Percentiles rank a stretch among this genome's conserved stretches.
These are phyloP conservation scores for Dictyostelium purpureum DNA, from an alignment of 78 protist species.

Conservation along the genomic window DNA sequence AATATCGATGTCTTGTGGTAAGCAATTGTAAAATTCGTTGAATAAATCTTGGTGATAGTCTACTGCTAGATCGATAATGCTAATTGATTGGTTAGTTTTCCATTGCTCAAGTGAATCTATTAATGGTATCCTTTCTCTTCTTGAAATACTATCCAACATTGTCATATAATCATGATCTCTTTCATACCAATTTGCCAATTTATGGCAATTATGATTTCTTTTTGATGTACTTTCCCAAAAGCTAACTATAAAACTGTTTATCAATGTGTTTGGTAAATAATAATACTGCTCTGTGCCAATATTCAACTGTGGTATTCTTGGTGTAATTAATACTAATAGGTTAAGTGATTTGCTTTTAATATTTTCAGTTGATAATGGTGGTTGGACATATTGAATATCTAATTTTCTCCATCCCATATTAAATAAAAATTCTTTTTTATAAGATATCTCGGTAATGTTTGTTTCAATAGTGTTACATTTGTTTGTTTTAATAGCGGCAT, in stretches of 20 bases:
- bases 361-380: conserved; percentile 41
- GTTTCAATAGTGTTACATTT: not conserved
- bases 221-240: conserved; percentile 8
- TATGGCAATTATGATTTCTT: not conserved
- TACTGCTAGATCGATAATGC: not conserved
- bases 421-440: not conserved
- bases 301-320: conserved; percentile 6
- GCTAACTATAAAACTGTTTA: not conserved
- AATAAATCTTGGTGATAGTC: conserved; percentile 39
- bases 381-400: conserved; percentile 45
- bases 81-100: not conserved
- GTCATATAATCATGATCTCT: not conserved
- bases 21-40: not conserved
- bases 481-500: not conserved
- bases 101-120: not conserved
- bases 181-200: not conserved
- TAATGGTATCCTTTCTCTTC: conserved; percentile 19
- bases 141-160: conserved; percentile 3
- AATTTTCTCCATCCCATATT: conserved; percentile 42
- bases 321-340: not conserved
- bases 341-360: not conserved
- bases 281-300: not conserved
- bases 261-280: conserved; percentile 21
- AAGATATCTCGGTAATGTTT: conserved; percentile 32
- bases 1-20: not conserved